These are phyloP conservation scores for Ganoderma sinense DNA, from an alignment of 1,284 basidiomycete species.

Conservation along the genomic window DNA sequence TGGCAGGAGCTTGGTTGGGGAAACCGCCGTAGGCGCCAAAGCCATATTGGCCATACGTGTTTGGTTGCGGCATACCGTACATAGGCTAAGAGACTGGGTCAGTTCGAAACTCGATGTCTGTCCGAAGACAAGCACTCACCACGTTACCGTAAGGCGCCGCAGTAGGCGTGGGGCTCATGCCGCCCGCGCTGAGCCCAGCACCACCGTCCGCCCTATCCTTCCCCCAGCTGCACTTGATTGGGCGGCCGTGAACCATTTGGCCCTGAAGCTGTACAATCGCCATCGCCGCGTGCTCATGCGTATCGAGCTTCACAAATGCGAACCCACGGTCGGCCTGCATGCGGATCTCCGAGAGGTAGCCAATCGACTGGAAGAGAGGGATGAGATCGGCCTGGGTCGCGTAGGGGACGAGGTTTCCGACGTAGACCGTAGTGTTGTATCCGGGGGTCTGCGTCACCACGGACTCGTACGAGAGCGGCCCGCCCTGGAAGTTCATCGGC, in stretches of 20 bases:
- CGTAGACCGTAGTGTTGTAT: constrained; percentile 96
- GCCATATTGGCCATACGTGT: constrained; percentile 80
- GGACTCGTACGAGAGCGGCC: constrained; percentile 86
- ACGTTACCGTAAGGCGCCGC: constrained; percentile 77
- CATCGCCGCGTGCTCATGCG: constrained; percentile 96
- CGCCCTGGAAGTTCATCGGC: constrained; percentile 85
- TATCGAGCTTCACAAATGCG: constrained; percentile 98
- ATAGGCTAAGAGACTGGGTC: constrained; percentile 61
- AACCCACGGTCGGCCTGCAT: constrained; percentile 99
- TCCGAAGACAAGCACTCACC: constrained; percentile 50
- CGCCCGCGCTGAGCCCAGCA: constrained; percentile 55
- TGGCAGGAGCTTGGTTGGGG: constrained; percentile 68
- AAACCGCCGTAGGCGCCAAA: constrained; percentile 79
- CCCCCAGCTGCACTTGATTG: constrained; percentile 98
- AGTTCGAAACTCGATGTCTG: not conserved
- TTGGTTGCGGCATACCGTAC: constrained; percentile 88
- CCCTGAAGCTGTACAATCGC: constrained; percentile 96
- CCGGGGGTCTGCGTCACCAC: constrained; percentile 91
- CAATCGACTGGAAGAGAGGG: constrained; percentile 95
- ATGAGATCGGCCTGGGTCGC: constrained; percentile 96
- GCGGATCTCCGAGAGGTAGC: constrained; percentile 96
- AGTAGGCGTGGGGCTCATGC: constrained; percentile 72
- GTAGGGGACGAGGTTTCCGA: constrained; percentile 97
- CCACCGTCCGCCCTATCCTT: constrained; percentile 85
- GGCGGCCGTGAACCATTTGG: constrained; percentile 93